These are phyloP conservation scores for Cyberlindnera euphorbiae DNA, from an alignment of 805 yeast species.

Conservation along the genomic window DNA sequence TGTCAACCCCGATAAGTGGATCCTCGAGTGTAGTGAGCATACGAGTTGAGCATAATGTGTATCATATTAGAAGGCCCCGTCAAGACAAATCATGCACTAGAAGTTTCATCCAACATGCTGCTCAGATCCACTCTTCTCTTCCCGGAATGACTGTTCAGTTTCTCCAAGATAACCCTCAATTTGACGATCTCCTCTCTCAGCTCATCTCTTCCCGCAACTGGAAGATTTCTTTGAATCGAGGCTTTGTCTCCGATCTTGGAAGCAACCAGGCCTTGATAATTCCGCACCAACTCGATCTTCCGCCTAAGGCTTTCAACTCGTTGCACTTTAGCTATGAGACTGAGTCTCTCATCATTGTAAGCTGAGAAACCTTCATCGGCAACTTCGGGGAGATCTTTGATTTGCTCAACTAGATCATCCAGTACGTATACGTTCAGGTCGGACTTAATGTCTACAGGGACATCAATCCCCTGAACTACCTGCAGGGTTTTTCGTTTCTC, in stretches of 20 bases:
- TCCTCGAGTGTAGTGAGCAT: too few relatives aligned
- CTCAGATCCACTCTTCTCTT: constrained; percentile 8
- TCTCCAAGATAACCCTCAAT: constrained; percentile 16
- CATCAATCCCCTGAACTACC: constrained; percentile 8
- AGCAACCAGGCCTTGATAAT: constrained; percentile 7
- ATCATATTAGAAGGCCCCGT: too few relatives aligned
- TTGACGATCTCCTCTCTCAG: constrained; percentile 18
- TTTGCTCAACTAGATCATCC: constrained; percentile 14
- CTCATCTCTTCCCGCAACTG: constrained; percentile 12
- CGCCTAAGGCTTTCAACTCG: constrained; percentile 7
- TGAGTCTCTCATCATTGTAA: constrained; percentile 12
- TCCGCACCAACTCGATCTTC: constrained; percentile 6
- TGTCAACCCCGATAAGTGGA: too few relatives aligned
- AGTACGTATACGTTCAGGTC: constrained; percentile 18
- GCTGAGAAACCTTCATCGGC: constrained; percentile 3
- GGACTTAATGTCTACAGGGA: constrained; percentile 16
- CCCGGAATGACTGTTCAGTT: constrained; percentile 18
- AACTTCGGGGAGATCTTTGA: constrained; percentile 19
- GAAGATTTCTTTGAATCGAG: constrained; percentile 15
- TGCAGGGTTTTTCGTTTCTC: constrained; percentile 4
- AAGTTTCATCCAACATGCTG: constrained; percentile 1
- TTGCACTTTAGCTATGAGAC: constrained; percentile 6
- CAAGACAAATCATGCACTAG: neutral
- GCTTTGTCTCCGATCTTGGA: constrained; percentile 19
- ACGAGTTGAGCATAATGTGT: too few relatives aligned